These are phyloP conservation scores for Xylariaceae sp. DNA, from an alignment of 2,329 filamentous ascomycete genomes.

Conservation along the genomic window DNA sequence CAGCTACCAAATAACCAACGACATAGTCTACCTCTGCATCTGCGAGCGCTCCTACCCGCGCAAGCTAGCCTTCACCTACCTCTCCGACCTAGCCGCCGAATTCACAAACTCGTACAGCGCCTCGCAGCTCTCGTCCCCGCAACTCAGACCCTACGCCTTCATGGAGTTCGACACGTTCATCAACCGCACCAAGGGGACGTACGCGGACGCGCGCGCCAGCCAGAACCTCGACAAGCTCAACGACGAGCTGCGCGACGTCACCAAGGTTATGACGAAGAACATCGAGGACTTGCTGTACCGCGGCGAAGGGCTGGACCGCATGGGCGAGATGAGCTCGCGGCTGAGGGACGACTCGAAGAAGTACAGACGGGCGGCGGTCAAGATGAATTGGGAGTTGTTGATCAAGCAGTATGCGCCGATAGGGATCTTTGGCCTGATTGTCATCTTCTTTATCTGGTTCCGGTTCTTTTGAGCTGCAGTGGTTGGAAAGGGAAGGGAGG, in stretches of 20 bases:
- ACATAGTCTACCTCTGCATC: slow-evolving; percentile 89
- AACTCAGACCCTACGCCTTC: slow-evolving; percentile 87
- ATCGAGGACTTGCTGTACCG: slow-evolving; percentile 96
- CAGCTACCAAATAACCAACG: slow-evolving; percentile 79
- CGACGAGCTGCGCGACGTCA: slow-evolving; percentile 94
- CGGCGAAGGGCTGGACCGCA: slow-evolving; percentile 89
- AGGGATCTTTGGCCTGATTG: slow-evolving; percentile 73
- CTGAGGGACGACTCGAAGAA: slow-evolving; percentile 91
- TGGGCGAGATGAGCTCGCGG: slow-evolving; percentile 89
- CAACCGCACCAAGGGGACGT: slow-evolving; percentile 84
- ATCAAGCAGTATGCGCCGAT: slow-evolving; percentile 96
- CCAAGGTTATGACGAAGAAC: slow-evolving; percentile 99
- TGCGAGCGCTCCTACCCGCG: slow-evolving; percentile 92
- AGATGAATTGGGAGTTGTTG: slow-evolving; percentile 97
- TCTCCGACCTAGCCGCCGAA: slow-evolving; percentile 84
- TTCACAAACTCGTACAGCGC: slow-evolving; percentile 82
- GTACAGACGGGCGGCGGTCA: slow-evolving; percentile 85
- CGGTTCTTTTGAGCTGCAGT: slow-evolving; percentile 70
- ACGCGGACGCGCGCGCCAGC: slow-evolving; percentile 84
- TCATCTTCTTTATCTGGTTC: slow-evolving; percentile 86
- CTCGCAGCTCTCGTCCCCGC: slow-evolving; percentile 67
- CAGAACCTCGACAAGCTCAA: slow-evolving; percentile 95
- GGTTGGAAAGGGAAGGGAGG: neutral
- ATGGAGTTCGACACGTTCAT: slow-evolving; percentile 99
- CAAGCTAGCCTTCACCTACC: slow-evolving; percentile 97